Evolutionary conservation across 2,329 filamentous ascomycete genomes (phyloP).

Genomic region (Cryphonectria carpinicola): DNA sequence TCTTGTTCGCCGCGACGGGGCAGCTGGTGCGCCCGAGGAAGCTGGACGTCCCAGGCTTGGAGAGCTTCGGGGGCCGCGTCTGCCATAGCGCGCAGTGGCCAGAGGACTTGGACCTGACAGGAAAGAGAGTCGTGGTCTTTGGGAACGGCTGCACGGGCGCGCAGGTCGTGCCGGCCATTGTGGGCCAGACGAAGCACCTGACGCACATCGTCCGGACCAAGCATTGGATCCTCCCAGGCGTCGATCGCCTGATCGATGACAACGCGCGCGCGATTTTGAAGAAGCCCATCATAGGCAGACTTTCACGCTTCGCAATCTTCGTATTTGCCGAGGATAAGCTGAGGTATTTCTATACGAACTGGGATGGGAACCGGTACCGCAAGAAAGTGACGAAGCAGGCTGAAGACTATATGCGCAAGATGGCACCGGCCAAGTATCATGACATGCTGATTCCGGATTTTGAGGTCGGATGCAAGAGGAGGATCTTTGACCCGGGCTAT

Average conservation of each 20-base stretch:
- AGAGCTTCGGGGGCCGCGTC: conserved; percentile 37
- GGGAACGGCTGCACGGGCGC: conserved; percentile 43
- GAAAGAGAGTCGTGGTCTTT: conserved; percentile 40
- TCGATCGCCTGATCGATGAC: conserved; percentile 63
- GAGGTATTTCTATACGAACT: conserved; percentile 45
- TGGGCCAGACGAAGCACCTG: conserved; percentile 39
- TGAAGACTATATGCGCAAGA: conserved; percentile 47
- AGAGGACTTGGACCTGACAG: conserved; percentile 31
- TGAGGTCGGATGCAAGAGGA: conserved; percentile 65
- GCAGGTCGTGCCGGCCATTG: conserved; percentile 42
- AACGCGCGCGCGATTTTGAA: conserved; percentile 38
- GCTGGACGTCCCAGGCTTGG: conserved; percentile 38
- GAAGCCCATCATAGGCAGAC: conserved; percentile 49
- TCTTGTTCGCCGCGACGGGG: conserved; percentile 44
- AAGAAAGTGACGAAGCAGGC: conserved; percentile 41
- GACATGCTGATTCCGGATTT: conserved; percentile 66
- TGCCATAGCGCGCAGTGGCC: conserved; percentile 41
- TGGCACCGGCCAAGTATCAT: conserved; percentile 62
- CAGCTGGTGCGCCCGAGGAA: conserved; percentile 40
- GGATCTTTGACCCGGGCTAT: conserved; percentile 63
- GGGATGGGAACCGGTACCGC: conserved; percentile 42
- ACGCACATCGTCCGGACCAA: conserved; percentile 49
- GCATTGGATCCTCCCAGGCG: conserved; percentile 56
- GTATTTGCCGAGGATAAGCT: conserved; percentile 39
- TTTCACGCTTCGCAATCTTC: conserved; percentile 50